Evolutionary conservation across 305 asterid genomes (phyloP).

Genomic region (Striga hermonthica): DNA sequence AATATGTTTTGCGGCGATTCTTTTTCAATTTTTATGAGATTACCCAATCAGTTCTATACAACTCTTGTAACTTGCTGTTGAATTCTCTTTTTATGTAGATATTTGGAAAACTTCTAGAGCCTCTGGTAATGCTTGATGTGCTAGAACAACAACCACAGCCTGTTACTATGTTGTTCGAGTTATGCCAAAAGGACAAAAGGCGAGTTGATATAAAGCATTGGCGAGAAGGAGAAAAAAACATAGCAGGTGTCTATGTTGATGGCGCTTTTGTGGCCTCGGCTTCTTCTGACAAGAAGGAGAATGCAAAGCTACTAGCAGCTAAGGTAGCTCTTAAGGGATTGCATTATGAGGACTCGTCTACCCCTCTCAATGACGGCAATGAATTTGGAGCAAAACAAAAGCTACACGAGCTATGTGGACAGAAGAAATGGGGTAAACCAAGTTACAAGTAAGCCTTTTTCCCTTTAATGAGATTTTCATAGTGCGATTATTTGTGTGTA

Average conservation of each 20-base stretch:
- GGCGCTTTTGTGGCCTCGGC: constrained; percentile 59
- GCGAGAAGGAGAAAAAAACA: constrained; percentile 41
- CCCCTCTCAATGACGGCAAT: constrained; percentile 36
- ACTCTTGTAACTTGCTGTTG: too few relatives aligned
- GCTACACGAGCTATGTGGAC: constrained; percentile 64
- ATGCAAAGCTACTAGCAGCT: constrained; percentile 76
- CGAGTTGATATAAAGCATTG: constrained; percentile 45
- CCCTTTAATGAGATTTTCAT: constrained; percentile 3
- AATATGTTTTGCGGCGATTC: too few relatives aligned
- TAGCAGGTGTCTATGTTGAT: constrained; percentile 59
- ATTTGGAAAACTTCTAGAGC: constrained; percentile 49
- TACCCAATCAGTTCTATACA: too few relatives aligned
- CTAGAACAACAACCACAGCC: constrained; percentile 78
- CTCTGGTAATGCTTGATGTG: constrained; percentile 52
- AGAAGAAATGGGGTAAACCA: constrained; percentile 76
- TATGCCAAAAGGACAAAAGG: constrained; percentile 71
- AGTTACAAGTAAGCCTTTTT: constrained; percentile 53
- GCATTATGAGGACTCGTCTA: constrained; percentile 1
- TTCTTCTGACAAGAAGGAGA: constrained; percentile 64
- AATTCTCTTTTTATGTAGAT: constrained; percentile 32
- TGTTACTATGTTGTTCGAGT: constrained; percentile 60
- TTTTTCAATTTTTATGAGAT: too few relatives aligned
- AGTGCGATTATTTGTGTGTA: neutral
- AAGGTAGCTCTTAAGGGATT: constrained; percentile 52
- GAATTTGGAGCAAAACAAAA: constrained; percentile 71